Conservation (phyloP, 179 eudicot genomes). For the Heliamphora ciliata region DNA sequence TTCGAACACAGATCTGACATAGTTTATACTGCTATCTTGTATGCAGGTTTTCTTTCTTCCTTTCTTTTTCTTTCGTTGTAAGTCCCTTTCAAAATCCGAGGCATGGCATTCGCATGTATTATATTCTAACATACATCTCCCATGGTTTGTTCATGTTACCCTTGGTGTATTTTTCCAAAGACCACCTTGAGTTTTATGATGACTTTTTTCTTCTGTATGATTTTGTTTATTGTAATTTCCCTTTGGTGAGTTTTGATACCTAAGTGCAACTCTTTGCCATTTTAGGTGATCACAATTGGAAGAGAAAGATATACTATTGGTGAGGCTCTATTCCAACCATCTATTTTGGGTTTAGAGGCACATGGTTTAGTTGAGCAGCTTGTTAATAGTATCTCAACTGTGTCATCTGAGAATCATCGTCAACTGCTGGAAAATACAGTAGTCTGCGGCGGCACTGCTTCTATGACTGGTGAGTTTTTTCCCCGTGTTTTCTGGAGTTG, state of each 20-base stretch:
- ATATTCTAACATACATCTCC: too few species aligned
- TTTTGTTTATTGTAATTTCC: background rate
- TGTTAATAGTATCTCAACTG: slow-evolving; percentile 69
- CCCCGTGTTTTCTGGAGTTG: background rate
- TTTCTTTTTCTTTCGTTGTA: too few species aligned
- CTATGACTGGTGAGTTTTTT: slow-evolving; percentile 53
- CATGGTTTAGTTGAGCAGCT: slow-evolving; percentile 96
- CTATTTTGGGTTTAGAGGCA: slow-evolving; percentile 72
- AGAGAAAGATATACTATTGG: slow-evolving; percentile 70
- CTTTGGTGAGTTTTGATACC: background rate
- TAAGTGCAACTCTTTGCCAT: slow-evolving; percentile 1
- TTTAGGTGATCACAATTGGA: slow-evolving; percentile 73
- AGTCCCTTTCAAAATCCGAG: too few species aligned
- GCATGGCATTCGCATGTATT: too few species aligned
- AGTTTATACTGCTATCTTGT: too few species aligned
- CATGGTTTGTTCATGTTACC: too few species aligned
- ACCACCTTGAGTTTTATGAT: too few species aligned
- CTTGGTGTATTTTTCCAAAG: too few species aligned
- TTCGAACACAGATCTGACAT: too few species aligned
- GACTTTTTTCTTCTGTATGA: too few species aligned
- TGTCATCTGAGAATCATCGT: slow-evolving; percentile 84
- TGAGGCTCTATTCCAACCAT: slow-evolving; percentile 84
- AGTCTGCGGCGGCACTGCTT: slow-evolving; percentile 77
- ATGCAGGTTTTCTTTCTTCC: too few species aligned
- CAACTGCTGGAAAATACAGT: slow-evolving; percentile 89